Evolutionary conservation across 345 rosid species (phyloP).

Genomic region (Salix brachista): DNA sequence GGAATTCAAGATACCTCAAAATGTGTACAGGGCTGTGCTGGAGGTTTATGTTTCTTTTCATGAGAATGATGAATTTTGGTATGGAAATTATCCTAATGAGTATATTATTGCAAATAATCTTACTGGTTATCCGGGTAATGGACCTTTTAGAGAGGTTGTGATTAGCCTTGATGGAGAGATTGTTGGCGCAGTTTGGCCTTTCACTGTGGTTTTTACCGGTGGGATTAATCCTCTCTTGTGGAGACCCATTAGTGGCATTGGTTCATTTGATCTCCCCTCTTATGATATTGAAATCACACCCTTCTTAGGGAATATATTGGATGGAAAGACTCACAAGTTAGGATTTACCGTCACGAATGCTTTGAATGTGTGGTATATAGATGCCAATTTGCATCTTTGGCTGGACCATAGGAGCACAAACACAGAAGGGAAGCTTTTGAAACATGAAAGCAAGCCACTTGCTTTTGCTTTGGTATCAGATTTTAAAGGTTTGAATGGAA

Average conservation of each 20-base stretch:
- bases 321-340: constrained; percentile 54
- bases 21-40: constrained; percentile 79
- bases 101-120: constrained; percentile 58
- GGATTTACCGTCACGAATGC: constrained; percentile 73
- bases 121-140: constrained; percentile 51
- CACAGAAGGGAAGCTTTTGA: constrained; percentile 59
- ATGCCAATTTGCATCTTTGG: constrained; percentile 94
- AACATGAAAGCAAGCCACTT: constrained; percentile 35
- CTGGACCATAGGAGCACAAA: constrained; percentile 40
- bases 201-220: constrained; percentile 82
- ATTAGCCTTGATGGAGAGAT: constrained; percentile 61
- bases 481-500: constrained; percentile 53
- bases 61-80: constrained; percentile 93
- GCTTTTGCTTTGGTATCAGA: constrained; percentile 32
- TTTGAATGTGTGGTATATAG: constrained; percentile 74
- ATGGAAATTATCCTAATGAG: constrained; percentile 60
- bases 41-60: constrained; percentile 93
- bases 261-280: constrained; percentile 78
- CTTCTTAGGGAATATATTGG: constrained; percentile 59
- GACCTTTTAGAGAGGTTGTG: constrained; percentile 88
- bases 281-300: constrained; percentile 82
- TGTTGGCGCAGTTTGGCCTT: constrained; percentile 82
- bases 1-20: constrained; percentile 59
- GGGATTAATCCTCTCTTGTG: constrained; percentile 80
- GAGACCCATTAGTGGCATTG: constrained; percentile 76